Conservation (phyloP, 257 asterid species). For the Gentiana dahurica region DNA sequence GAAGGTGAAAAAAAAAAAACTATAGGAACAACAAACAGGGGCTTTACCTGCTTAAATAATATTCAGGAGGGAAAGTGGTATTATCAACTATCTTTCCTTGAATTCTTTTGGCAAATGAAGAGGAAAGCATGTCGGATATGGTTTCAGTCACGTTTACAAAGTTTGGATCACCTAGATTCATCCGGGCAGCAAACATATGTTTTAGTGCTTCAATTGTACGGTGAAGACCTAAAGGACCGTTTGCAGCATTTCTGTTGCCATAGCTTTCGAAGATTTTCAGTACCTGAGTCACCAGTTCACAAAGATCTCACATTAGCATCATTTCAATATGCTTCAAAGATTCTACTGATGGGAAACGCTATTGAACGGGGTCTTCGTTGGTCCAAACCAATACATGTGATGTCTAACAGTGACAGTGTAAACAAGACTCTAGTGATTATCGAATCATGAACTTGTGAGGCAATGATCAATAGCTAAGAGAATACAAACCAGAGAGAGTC, state of each 20-base stretch:
- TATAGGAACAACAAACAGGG: neutral
- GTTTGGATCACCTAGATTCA: conserved; percentile 75
- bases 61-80: conserved; percentile 86
- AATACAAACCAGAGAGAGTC: conserved; percentile 62
- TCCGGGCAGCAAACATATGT: conserved; percentile 72
- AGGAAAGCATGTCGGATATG: conserved; percentile 64
- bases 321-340: neutral
- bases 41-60: conserved; percentile 55
- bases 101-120: conserved; percentile 49
- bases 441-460: neutral
- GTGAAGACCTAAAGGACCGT: conserved; percentile 69
- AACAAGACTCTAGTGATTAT: neutral
- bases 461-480: neutral
- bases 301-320: too few relatives aligned
- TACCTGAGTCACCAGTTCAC: conserved; percentile 34
- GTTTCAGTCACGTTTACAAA: conserved; percentile 43
- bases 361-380: too few relatives aligned
- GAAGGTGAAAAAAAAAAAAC: neutral
- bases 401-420: neutral
- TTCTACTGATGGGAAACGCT: neutral
- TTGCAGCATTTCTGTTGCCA: conserved; percentile 28
- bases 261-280: conserved; percentile 56
- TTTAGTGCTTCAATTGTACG: conserved; percentile 77
- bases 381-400: neutral
- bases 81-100: conserved; percentile 55